Base-by-base conservation (phyloP, 2,329 filamentous ascomycete species). In the Septoria linicola region DNA sequence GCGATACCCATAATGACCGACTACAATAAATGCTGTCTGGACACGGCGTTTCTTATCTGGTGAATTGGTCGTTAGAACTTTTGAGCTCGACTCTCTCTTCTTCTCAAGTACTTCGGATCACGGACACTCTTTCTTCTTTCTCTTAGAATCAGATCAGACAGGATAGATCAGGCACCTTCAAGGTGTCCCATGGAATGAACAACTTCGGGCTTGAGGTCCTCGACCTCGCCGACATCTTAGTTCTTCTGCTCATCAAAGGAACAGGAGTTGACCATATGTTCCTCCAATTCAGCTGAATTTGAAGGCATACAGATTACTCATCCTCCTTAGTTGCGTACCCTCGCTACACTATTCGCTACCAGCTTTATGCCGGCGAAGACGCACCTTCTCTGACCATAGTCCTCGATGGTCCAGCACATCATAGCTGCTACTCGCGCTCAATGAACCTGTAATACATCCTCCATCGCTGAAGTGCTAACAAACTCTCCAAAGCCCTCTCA, bases 111-210 rank as follows among this genome's bases (percentile, higher is more conserved):
- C 32, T 19, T 20, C 20, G 5, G 7, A 43, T n/a, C 16, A 17
- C 39, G 35, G 44, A 49, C 40, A 45, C 51, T 40, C 46, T 49
- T 45, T 46, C n/a, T 13, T 49, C 45, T 53, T 43, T 39, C 31
- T 27, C n/a, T 30, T 44, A 50, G 20, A 44, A 2, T 44, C 40
- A 44, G 21, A 48, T n/a, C 37, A 32, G 37, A 47, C 32, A 11
- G 21, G 23, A 39, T 4, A 39, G 35, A 31, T 39, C 17, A 32
- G 8, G 19, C 17, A 40, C 27, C 30, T 39, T 4, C 14, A 39
- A 47, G 11, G 6, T n/a, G n/a, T n/a, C n/a, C n/a, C n/a, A n/a
- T n/a, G 36, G 13, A 13, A 35, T 21, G 34, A 39, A 31, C 34
- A 27, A 17, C n/a, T n/a, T n/a, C n/a, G 36, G 21, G 32, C 19